Evolutionary conservation across 768 basidiomycete genomes (phyloP).

Genomic region (Boletellus ananas): DNA sequence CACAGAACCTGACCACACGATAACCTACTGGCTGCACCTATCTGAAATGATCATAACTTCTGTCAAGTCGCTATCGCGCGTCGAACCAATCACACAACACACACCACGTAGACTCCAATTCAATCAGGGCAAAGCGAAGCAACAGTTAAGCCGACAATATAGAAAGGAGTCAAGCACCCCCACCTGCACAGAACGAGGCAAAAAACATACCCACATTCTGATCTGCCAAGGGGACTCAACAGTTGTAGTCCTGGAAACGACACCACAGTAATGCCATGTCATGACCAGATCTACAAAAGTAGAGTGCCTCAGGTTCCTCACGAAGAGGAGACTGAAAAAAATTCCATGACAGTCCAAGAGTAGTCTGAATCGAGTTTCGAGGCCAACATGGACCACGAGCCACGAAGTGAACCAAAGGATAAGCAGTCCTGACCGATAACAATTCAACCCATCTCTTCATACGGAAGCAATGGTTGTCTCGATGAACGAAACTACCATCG

Average conservation of each 20-base stretch:
- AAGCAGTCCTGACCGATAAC: not conserved
- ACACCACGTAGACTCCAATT: no score
- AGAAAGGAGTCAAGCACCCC: no score
- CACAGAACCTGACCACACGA: no score
- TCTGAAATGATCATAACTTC: no score
- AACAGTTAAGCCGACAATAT: no score
- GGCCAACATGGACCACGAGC: conserved; percentile 13
- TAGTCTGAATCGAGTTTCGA: conserved; percentile 37
- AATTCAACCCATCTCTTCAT: conserved; percentile 15
- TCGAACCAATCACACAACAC: no score
- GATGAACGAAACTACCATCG: not conserved
- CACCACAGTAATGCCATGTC: not conserved
- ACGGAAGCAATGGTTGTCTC: conserved; percentile 4
- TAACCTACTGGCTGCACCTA: no score
- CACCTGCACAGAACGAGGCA: not conserved
- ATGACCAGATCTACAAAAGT: conserved; percentile 1
- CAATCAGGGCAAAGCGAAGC: no score
- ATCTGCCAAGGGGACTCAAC: not conserved
- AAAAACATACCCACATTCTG: not conserved
- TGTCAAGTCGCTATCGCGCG: no score
- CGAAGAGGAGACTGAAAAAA: conserved; percentile 9
- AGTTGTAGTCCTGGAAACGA: conserved; percentile 2
- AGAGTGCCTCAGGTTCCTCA: conserved; percentile 2
- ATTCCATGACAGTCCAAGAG: conserved; percentile 23
- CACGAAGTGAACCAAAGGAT: conserved; percentile 30